A percentile compares a stretch with the other conserved stretches of the same genome.
Evolutionary conservation across 257 asterid genomes (phyloP).

Genomic region (Agastache rugosa): DNA sequence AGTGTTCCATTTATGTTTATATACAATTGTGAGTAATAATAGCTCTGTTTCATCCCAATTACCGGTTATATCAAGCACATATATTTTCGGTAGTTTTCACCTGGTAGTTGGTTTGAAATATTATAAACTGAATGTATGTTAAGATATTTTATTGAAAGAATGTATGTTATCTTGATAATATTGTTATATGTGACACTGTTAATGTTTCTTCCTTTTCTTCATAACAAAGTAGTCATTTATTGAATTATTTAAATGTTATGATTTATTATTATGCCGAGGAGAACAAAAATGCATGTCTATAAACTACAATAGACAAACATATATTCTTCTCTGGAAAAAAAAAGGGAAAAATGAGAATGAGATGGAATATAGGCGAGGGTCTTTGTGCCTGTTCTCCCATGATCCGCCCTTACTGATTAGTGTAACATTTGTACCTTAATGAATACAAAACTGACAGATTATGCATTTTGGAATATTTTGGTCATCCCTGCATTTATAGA

Average conservation of each 20-base stretch:
- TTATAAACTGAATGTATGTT: background rate
- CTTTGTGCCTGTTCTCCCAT: too few relatives aligned
- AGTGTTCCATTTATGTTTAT: background rate
- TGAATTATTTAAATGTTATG: background rate
- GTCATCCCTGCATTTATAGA: constrained; percentile 14
- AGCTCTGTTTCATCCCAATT: background rate
- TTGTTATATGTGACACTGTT: background rate
- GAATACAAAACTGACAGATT: background rate
- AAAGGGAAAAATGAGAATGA: background rate
- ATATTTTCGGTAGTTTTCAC: background rate
- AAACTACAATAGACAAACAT: background rate
- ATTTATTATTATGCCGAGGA: background rate
- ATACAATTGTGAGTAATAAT: background rate
- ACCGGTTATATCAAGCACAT: background rate
- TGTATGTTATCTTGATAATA: background rate
- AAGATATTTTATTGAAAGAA: background rate
- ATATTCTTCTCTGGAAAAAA: background rate
- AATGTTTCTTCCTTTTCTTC: background rate
- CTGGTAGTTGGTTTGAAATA: background rate
- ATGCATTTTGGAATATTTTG: background rate
- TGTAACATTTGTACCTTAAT: background rate
- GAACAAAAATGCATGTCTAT: background rate
- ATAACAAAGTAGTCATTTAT: background rate
- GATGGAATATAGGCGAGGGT: too few relatives aligned
- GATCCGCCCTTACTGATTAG: too few relatives aligned